Evolutionary conservation across 1,284 basidiomycete genomes (phyloP).

Genomic region (Fomitiporia mediterranea): DNA sequence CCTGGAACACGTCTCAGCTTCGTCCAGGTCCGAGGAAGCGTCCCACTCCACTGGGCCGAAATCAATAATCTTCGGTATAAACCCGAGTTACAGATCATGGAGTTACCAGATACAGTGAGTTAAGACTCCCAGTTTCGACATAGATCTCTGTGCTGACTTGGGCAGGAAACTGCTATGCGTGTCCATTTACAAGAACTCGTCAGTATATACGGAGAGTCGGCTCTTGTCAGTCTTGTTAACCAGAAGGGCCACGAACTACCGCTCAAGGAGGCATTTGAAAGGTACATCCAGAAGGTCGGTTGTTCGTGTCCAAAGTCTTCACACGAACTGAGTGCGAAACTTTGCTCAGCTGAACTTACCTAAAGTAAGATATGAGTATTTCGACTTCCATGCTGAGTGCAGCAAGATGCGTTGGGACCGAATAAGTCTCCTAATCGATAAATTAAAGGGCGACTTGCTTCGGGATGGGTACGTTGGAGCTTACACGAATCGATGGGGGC

Average conservation of each 20-base stretch:
- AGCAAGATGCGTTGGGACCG: slow-evolving; percentile 94
- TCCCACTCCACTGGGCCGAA: slow-evolving; percentile 97
- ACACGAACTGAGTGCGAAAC: slow-evolving; percentile 8
- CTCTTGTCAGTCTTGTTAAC: slow-evolving; percentile 91
- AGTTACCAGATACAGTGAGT: slow-evolving; percentile 76
- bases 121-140: background rate
- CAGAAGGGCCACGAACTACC: slow-evolving; percentile 94
- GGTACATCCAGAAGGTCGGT: slow-evolving; percentile 59
- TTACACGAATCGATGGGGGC: background rate
- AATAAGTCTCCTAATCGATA: slow-evolving; percentile 79
- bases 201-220: slow-evolving; percentile 75
- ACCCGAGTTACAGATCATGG: slow-evolving; percentile 96
- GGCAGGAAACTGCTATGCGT: slow-evolving; percentile 65
- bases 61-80: slow-evolving; percentile 96
- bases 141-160: background rate
- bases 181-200: slow-evolving; percentile 77
- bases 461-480: slow-evolving; percentile 56
- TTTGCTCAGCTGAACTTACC: slow-evolving; percentile 50
- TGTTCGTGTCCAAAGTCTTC: slow-evolving; percentile 3
- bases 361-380: slow-evolving; percentile 87
- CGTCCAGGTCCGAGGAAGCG: slow-evolving; percentile 91
- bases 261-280: slow-evolving; percentile 95
- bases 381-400: slow-evolving; percentile 98
- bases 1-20: slow-evolving; percentile 69
- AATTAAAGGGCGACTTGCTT: slow-evolving; percentile 69